Percentiles rank a stretch among this genome's conserved stretches.
Conservation (phyloP, 768 basidiomycete genomes). For the Phanerochaete carnosa region DNA sequence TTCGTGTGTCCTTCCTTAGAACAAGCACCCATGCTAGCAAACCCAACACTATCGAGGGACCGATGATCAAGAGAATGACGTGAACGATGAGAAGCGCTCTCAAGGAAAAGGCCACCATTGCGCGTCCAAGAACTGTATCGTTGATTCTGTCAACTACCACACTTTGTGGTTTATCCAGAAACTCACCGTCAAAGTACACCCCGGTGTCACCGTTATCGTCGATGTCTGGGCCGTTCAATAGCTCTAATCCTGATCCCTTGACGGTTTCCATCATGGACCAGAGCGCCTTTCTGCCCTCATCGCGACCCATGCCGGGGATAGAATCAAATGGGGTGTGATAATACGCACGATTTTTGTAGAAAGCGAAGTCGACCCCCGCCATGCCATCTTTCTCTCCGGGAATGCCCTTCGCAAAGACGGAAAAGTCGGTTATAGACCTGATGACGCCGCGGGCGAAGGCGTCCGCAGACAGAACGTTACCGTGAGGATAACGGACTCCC, state of each 20-base stretch:
- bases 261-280: conserved; percentile 81
- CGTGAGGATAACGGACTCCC: conserved; percentile 62
- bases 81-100: conserved; percentile 51
- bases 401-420: conserved; percentile 50
- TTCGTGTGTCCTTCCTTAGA: conserved; percentile 18
- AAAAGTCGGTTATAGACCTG: conserved; percentile 71
- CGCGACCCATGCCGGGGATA: conserved; percentile 47
- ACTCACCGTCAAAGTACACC: conserved; percentile 76
- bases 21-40: conserved; percentile 36
- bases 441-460: conserved; percentile 63
- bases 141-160: neutral
- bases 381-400: conserved; percentile 34
- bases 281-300: conserved; percentile 51
- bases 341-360: conserved; percentile 67
- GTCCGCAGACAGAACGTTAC: conserved; percentile 66
- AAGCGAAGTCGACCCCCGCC: conserved; percentile 75
- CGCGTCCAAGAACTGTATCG: conserved; percentile 52
- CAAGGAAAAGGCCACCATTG: conserved; percentile 54
- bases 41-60: conserved; percentile 51
- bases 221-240: conserved; percentile 41
- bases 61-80: conserved; percentile 57
- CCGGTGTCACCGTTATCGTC: conserved; percentile 25
- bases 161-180: no score
- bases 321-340: conserved; percentile 79
- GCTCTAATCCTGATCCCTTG: conserved; percentile 47